Evolutionary conservation across 129 eudicot species (phyloP), one percentile per base, ranked within the genome.

Genomic region (Escallonia herrerae): DNA sequence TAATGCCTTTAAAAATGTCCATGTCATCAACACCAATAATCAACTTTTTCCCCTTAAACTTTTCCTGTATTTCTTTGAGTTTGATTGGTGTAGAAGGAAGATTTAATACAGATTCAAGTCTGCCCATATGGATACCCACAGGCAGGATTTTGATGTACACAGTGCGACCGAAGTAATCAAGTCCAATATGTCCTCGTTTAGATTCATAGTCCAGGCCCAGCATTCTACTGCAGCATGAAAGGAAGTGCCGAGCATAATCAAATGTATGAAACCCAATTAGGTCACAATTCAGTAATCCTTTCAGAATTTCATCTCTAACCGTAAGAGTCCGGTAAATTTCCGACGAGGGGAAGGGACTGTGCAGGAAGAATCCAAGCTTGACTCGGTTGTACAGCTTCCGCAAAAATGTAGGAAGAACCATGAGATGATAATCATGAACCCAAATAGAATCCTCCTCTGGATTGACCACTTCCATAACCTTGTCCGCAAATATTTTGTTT

Each of bases 11-110:
- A 15, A 90, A 90, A 42, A 90, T 79, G 56, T 90, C 97, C 95
- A 90, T 86, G 73, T 89, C 96, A 68, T 89, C 96, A 53, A 89
- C 83, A n/a, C 97, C 97, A 5, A 90, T 80, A 59, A 90, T 87
- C 15, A 90, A 5, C 8, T 82, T 78, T 54, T 90, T 90, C 55
- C 84, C 97, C 67, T 78, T 69, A 64, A 80, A 87, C 13, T 70
- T 80, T 60, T 90, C 87, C 4, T 68, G 75, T 62, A 90, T 78
- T 58, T 90, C 95, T 63, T 80, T 74, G 10, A 82, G 84, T 69
- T 84, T 86, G 15, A 73, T 59, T 63, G 74, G 66, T 40, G 97
- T 90, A 51, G 83, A 79, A 15, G 87, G 79, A 51, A 81, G 85
- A 69, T 90, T 76, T 50, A 90, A 41, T 0, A 84, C 95, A 6